phyloP scores from a whole-genome alignment of 2,329 filamentous ascomycete genomes.

The Talaromyces amestolkiae region DNA sequence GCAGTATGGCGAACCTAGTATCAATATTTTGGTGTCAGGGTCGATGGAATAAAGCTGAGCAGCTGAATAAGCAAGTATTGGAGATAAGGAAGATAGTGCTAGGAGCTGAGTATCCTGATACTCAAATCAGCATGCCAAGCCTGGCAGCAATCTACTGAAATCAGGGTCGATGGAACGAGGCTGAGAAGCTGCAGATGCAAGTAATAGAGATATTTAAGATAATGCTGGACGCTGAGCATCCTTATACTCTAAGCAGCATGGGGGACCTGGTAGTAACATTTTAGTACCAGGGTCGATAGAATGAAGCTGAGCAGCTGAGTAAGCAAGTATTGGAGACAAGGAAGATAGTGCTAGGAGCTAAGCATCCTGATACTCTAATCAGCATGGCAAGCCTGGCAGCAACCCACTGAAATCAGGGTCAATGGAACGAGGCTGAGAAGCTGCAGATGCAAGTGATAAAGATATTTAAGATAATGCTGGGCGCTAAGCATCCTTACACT shows the following conservation, averaged over 20 bases:
- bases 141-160: too few species aligned
- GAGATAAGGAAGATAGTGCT: constrained; percentile 21
- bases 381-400: constrained; percentile 25
- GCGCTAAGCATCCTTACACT: constrained; percentile 17
- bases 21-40: neutral
- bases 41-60: constrained; percentile 22
- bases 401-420: constrained; percentile 15
- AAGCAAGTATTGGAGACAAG: constrained; percentile 18
- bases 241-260: too few species aligned
- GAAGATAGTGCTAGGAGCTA: neutral
- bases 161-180: neutral
- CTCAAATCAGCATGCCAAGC: neutral
- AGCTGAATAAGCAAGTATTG: constrained; percentile 11
- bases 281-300: neutral
- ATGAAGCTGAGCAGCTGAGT: constrained; percentile 24
- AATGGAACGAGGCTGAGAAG: constrained; percentile 23
- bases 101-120: constrained; percentile 25
- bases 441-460: constrained; percentile 21
- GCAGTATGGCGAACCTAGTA: constrained; percentile 14
- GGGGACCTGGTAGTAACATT: constrained; percentile 17
- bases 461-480: neutral
- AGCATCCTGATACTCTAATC: constrained; percentile 20
- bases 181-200: neutral
- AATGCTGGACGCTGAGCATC: too few species aligned
- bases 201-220: too few species aligned